A percentile compares a stretch with the other conserved stretches of the same genome.
Conservation (phyloP, 1,139 yeast species). For the Geotrichum bryndzae region DNA sequence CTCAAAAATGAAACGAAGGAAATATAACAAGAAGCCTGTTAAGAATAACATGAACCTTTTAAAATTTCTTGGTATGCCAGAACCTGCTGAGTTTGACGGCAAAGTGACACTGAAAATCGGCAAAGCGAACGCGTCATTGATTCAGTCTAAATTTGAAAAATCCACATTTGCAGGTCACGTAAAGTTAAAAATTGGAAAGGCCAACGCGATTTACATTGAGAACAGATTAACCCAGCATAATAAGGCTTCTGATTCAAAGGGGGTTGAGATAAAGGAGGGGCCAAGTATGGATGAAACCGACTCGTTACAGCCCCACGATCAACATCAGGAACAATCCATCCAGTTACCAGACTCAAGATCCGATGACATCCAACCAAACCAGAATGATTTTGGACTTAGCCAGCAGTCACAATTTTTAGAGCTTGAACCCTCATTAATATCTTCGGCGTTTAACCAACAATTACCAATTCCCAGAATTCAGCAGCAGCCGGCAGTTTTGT, state of each 20-base stretch:
- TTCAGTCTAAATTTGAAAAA: neutral
- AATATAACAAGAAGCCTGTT: neutral
- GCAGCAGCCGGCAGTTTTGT: neutral
- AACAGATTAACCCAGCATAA: neutral
- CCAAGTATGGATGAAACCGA: neutral
- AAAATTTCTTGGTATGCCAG: conserved; percentile 2
- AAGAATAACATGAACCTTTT: neutral
- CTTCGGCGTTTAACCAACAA: neutral
- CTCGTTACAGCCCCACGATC: neutral
- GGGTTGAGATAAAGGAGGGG: neutral
- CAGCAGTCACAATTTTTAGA: neutral
- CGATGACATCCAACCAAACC: neutral
- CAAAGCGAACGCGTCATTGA: neutral
- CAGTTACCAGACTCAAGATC: neutral
- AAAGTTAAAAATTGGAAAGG: neutral
- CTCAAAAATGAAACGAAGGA: neutral
- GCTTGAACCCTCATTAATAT: neutral
- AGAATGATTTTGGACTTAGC: neutral
- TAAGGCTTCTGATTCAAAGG: neutral
- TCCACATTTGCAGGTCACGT: neutral
- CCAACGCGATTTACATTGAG: neutral
- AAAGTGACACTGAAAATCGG: conserved; percentile 9
- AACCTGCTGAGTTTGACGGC: neutral
- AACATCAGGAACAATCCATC: neutral
- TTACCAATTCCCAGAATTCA: neutral